Percentiles rank a stretch among this genome's conserved stretches.
Conservation (phyloP, 179 eudicot species). For the Heliamphora pulchella region DNA sequence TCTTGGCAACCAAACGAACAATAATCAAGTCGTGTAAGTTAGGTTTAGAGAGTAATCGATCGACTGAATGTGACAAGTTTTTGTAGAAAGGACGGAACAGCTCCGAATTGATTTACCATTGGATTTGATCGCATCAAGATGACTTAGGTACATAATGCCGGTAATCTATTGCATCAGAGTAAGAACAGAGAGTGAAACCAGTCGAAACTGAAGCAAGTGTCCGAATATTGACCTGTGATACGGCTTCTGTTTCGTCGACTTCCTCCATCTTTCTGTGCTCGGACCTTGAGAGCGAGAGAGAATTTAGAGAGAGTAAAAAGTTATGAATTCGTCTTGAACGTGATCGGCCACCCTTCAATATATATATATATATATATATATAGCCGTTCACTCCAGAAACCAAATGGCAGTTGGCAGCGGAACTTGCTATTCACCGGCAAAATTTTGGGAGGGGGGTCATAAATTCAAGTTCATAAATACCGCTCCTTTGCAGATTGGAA, state of each 20-base stretch:
- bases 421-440: no score
- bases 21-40: not conserved
- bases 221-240: conserved; percentile 31
- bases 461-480: no score
- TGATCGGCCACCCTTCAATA: not conserved
- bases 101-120: not conserved
- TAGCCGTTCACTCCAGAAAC: no score
- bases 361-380: no score
- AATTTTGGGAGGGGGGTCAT: no score
- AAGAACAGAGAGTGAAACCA: not conserved
- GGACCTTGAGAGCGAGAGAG: not conserved
- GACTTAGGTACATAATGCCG: not conserved
- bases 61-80: not conserved
- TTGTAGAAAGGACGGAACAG: not conserved
- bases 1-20: conserved; percentile 4
- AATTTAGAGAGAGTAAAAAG: not conserved
- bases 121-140: not conserved
- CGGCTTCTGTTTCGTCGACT: conserved; percentile 46
- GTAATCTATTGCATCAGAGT: conserved; percentile 11
- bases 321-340: not conserved
- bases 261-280: conserved; percentile 32
- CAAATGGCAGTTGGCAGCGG: no score
- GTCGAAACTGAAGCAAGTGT: not conserved
- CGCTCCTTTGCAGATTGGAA: no score
- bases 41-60: not conserved